Conservation (phyloP, 2,329 filamentous ascomycete species). For the Rhinocladiella mackenziei region DNA sequence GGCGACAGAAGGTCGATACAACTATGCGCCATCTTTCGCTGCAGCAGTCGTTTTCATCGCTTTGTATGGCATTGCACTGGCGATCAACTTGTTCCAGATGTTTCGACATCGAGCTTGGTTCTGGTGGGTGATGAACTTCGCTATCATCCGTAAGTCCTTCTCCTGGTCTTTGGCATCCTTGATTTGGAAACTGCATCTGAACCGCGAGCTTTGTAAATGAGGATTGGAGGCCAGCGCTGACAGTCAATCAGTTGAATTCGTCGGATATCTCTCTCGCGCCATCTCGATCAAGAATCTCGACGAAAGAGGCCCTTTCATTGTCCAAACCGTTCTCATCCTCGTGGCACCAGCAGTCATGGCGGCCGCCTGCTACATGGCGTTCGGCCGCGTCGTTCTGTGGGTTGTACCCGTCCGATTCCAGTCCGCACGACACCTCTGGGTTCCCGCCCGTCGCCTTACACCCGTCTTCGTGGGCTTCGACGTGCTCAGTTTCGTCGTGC, state of each 20-base stretch:
- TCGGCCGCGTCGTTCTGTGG: slow-evolving; percentile 46
- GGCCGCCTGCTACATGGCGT: slow-evolving; percentile 46
- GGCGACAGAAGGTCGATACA: slow-evolving; percentile 28
- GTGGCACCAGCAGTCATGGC: slow-evolving; percentile 46
- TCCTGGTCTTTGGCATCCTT: not conserved
- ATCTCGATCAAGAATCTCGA: slow-evolving; percentile 24
- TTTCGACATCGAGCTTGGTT: slow-evolving; percentile 38
- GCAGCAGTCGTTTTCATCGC: slow-evolving; percentile 37
- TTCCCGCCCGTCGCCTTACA: slow-evolving; percentile 39
- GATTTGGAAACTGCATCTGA: not conserved
- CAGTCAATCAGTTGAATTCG: slow-evolving; percentile 35
- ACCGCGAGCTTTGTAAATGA: not conserved
- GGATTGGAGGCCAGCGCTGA: slow-evolving; percentile 1
- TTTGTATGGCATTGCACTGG: slow-evolving; percentile 32
- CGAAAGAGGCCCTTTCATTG: slow-evolving; percentile 26
- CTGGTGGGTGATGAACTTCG: slow-evolving; percentile 47
- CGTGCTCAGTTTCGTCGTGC: slow-evolving; percentile 44
- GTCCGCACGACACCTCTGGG: slow-evolving; percentile 36
- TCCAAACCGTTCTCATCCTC: slow-evolving; percentile 44
- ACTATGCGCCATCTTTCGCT: slow-evolving; percentile 38
- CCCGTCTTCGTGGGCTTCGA: slow-evolving; percentile 44
- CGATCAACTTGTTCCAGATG: slow-evolving; percentile 34
- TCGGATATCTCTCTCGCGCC: slow-evolving; percentile 37
- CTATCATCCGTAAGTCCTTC: slow-evolving; percentile 33
- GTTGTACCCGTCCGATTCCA: slow-evolving; percentile 34